phyloP scores from a whole-genome alignment of 805 yeast genomes.

The Myxozyma udenii region DNA sequence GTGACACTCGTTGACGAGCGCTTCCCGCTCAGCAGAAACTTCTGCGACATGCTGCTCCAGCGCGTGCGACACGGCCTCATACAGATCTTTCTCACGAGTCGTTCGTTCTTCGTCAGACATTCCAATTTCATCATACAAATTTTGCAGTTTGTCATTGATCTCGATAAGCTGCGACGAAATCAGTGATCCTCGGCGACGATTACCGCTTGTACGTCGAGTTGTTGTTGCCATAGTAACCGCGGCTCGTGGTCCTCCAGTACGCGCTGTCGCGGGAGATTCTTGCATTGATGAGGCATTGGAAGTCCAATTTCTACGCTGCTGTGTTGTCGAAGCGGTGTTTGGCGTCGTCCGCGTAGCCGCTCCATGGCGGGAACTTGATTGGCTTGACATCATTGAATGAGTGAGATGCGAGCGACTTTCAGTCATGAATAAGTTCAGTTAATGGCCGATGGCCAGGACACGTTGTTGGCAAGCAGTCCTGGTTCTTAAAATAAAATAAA shows the following conservation, averaged over 20 bases:
- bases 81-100: slow-evolving; percentile 32
- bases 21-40: slow-evolving; percentile 35
- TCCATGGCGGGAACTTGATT: too few relatives aligned
- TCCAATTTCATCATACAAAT: slow-evolving; percentile 33
- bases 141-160: slow-evolving; percentile 33
- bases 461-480: not conserved
- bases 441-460: not conserved
- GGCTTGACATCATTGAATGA: too few relatives aligned
- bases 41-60: slow-evolving; percentile 35
- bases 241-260: not conserved
- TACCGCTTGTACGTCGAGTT: not conserved
- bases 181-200: slow-evolving; percentile 29
- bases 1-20: slow-evolving; percentile 27
- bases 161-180: slow-evolving; percentile 33
- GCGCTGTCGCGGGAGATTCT: not conserved
- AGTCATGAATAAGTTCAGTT: too few relatives aligned
- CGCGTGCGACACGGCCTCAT: slow-evolving; percentile 32
- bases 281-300: too few relatives aligned
- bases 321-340: too few relatives aligned
- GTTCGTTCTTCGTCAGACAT: slow-evolving; percentile 32
- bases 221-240: not conserved
- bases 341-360: too few relatives aligned
- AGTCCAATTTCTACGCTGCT: not conserved
- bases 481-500: too few relatives aligned
- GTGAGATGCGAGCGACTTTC: too few relatives aligned